phyloP scores from a whole-genome alignment of 208 protist genomes.

The Trichomonas gallinae region DNA sequence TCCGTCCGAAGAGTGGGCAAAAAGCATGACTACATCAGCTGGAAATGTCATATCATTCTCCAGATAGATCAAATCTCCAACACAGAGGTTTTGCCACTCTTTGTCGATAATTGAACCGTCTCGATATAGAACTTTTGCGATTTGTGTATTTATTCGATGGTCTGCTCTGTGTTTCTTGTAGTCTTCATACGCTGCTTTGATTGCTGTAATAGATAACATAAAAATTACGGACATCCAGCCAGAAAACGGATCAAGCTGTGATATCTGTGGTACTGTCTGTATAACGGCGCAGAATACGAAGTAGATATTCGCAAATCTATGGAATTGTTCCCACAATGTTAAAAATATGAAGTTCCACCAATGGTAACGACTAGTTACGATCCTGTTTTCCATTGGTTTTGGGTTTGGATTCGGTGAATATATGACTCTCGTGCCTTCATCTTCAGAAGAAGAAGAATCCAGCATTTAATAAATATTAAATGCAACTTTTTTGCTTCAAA shows the following conservation, averaged over 20 bases:
- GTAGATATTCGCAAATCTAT: background rate
- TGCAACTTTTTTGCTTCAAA: too few relatives aligned
- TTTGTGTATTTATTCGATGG: background rate
- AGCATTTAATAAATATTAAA: background rate
- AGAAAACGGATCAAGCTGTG: background rate
- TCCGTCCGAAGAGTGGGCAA: conserved; percentile 72
- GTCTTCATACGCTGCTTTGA: background rate
- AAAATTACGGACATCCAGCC: background rate
- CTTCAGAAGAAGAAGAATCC: background rate
- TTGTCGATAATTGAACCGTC: background rate
- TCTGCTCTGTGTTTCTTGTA: background rate
- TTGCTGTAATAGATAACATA: background rate
- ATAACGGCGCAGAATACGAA: background rate
- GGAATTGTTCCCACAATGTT: background rate
- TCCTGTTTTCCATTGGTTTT: background rate
- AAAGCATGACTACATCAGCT: conserved; percentile 80
- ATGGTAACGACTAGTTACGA: background rate
- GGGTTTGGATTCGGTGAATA: background rate
- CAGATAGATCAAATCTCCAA: conserved; percentile 74
- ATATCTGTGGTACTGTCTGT: background rate
- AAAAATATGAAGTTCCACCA: background rate
- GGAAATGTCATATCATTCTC: conserved; percentile 73
- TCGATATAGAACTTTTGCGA: background rate
- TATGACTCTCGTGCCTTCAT: background rate
- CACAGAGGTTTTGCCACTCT: conserved; percentile 53